Conservation (phyloP, 345 rosid species). For the Bretschneidera sinensis region DNA sequence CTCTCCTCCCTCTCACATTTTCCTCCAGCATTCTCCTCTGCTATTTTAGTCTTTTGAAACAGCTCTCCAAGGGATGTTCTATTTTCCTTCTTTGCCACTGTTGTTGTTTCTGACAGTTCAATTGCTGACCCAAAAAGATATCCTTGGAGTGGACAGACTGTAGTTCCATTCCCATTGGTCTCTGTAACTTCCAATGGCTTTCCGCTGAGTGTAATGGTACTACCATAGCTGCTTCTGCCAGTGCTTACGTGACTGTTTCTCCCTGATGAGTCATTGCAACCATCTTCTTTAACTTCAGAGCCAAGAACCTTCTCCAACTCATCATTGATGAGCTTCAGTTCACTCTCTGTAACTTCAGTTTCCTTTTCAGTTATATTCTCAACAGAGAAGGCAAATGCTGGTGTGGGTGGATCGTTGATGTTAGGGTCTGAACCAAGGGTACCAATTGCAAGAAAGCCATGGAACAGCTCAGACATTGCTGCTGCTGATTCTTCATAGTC, state of each 20-base stretch:
- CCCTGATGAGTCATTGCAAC: constrained; percentile 52
- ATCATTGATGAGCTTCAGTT: constrained; percentile 62
- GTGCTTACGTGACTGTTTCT: constrained; percentile 65
- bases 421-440: constrained; percentile 61
- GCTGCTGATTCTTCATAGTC: constrained; percentile 39
- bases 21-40: constrained; percentile 36
- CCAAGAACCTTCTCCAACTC: constrained; percentile 69
- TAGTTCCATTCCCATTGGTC: constrained; percentile 37
- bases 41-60: constrained; percentile 58
- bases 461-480: constrained; percentile 56
- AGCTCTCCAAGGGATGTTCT: constrained; percentile 79
- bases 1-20: constrained; percentile 55
- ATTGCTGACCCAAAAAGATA: constrained; percentile 71
- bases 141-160: constrained; percentile 68
- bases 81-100: constrained; percentile 53
- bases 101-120: constrained; percentile 53
- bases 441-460: constrained; percentile 80
- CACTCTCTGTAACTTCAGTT: constrained; percentile 64
- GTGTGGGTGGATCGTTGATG: constrained; percentile 50
- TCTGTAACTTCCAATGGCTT: constrained; percentile 54
- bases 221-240: constrained; percentile 74
- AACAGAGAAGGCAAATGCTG: constrained; percentile 56
- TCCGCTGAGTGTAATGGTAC: constrained; percentile 70
- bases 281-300: constrained; percentile 60
- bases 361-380: constrained; percentile 64